Percentiles rank a stretch among this genome's conserved stretches.
phyloP scores from a whole-genome alignment of 2,329 filamentous ascomycete genomes.

The Penicillium vulpinum region DNA sequence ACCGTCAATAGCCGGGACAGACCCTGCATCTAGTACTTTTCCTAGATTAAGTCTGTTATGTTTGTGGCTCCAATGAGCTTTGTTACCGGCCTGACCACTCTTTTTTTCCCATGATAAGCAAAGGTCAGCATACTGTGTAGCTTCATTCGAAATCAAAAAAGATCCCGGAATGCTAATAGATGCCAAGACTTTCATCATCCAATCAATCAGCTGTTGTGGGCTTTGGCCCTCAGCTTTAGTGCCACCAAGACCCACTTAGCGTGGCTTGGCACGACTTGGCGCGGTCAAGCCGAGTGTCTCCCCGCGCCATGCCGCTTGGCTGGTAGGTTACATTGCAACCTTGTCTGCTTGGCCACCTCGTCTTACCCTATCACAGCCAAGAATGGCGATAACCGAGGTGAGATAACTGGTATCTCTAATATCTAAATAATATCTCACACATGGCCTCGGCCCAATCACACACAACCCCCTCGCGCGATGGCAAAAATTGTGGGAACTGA shows the following conservation, averaged over 20 bases:
- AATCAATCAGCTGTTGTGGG: constrained; percentile 2
- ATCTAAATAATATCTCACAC: background rate
- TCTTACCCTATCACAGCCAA: background rate
- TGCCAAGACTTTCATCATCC: background rate
- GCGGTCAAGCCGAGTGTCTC: background rate
- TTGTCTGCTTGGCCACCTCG: constrained; percentile 18
- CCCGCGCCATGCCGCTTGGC: constrained; percentile 22
- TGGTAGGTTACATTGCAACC: constrained; percentile 27
- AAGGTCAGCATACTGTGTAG: background rate
- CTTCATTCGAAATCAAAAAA: background rate
- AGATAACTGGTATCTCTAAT: constrained; percentile 8
- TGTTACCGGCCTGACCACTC: background rate
- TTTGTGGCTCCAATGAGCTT: background rate
- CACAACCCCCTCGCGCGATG: too few relatives aligned
- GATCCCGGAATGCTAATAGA: constrained; percentile 1
- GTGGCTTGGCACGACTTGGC: constrained; percentile 10
- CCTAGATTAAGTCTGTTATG: background rate
- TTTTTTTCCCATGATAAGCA: background rate
- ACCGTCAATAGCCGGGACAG: constrained; percentile 15
- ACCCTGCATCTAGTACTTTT: constrained; percentile 5
- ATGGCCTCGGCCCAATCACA: background rate
- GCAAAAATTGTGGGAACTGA: background rate
- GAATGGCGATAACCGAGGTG: constrained; percentile 9
- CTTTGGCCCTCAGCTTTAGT: background rate
- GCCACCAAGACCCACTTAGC: background rate